These are phyloP conservation scores for Scytalidium sp. DNA, from an alignment of 2,329 filamentous ascomycete species.

Conservation along the genomic window DNA sequence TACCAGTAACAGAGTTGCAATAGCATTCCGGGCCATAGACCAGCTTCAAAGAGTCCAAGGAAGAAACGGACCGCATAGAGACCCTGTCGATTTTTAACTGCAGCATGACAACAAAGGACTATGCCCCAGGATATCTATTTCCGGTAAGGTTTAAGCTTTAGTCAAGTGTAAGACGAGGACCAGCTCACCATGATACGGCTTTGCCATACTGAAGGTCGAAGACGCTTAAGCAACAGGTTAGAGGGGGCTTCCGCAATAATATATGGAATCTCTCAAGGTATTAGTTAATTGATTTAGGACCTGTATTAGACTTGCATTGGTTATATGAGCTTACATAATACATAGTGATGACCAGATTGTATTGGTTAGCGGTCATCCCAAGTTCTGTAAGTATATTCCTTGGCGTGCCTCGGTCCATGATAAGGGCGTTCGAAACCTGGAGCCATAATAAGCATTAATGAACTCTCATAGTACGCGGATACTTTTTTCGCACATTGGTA, in stretches of 20 bases:
- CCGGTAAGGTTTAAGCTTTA: constrained; percentile 20
- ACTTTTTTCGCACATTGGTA: constrained; percentile 4
- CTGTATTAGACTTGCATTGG: not conserved
- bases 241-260: constrained; percentile 35
- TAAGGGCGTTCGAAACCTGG: constrained; percentile 32
- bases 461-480: not conserved
- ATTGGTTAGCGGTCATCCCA: constrained; percentile 27
- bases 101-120: constrained; percentile 3
- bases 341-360: constrained; percentile 30
- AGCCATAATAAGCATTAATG: not conserved
- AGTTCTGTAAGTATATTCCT: constrained; percentile 20
- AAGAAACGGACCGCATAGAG: not conserved
- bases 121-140: constrained; percentile 36
- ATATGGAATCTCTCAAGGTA: constrained; percentile 26
- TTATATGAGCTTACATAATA: constrained; percentile 28
- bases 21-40: constrained; percentile 39
- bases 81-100: constrained; percentile 5
- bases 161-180: not conserved
- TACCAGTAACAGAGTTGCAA: constrained; percentile 47
- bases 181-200: constrained; percentile 28
- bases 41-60: constrained; percentile 29
- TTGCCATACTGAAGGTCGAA: constrained; percentile 31
- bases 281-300: not conserved
- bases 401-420: constrained; percentile 32
- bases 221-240: constrained; percentile 33